Evolutionary conservation across 192 early-diverging fungal genomes (phyloP), one percentile per base, ranked within the genome.

Genomic region (Phycomyces nitens): DNA sequence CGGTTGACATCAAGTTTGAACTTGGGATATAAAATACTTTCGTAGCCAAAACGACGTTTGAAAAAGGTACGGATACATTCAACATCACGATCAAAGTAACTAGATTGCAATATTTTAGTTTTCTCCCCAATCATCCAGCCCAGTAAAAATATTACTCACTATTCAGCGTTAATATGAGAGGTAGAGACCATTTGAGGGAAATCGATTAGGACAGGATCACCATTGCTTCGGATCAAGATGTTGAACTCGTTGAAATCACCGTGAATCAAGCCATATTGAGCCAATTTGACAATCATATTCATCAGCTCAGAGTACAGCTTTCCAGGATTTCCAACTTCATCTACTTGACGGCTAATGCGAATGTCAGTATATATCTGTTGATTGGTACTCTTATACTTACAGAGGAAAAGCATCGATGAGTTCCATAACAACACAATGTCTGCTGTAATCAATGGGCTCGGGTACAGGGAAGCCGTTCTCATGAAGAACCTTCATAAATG

Each of bases 171-270:
- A 11, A 81, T 61, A 64, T 99, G 98, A 16, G 89, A 91, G 0
- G 91, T 99, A 15, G 96, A 99, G 18, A 99, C 94, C 98, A 99
- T 99, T 76, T 99, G 98, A 2, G 98, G 98, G 65, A 99, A 99
- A 82, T 99, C 98, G 59, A 99, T 99, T 47, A 99, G 77, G 8
- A 98, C 76, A 15, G 98, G 96, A 1, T 84, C 74, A 18, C 91
- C 92, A 65, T 84, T 77, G 39, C 88, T 89, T 44, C 82, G 83
- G 56, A 99, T 81, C 69, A 99, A 80, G 44, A 99, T 86, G 77
- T 99, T 99, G 79, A 99, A 99, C 66, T 99, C 98, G 83, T 99
- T 99, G 68, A 99, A 99, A 75, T 99, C 98, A 58, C 95, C 94
- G 70, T 99, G 98, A 65, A 99, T 98, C 40, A 99, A 80, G 34